Conservation (phyloP, 2,329 filamentous ascomycete species). For the Arachnomyces sp. region DNA sequence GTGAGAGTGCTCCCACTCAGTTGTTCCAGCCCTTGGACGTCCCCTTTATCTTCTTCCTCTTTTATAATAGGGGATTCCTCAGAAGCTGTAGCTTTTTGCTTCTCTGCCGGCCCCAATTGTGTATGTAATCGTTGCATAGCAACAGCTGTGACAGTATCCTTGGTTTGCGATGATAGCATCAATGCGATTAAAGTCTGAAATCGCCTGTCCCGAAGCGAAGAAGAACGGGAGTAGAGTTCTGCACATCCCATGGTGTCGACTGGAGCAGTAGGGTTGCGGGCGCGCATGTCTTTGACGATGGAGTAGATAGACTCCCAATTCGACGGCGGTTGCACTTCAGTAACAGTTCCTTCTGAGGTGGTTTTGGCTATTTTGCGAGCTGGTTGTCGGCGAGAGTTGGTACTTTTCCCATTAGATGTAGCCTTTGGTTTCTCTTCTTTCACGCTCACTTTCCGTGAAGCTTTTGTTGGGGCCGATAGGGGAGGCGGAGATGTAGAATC, state of each 20-base stretch:
- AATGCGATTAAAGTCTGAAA: slow-evolving; percentile 82
- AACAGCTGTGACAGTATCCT: slow-evolving; percentile 80
- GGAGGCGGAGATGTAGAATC: slow-evolving; percentile 13
- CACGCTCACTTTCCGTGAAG: slow-evolving; percentile 18
- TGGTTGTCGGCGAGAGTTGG: slow-evolving; percentile 33
- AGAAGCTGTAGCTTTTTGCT: slow-evolving; percentile 10
- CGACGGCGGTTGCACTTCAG: slow-evolving; percentile 51
- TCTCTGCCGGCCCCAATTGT: slow-evolving; percentile 47
- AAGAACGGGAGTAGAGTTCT: slow-evolving; percentile 36
- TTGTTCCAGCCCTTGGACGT: slow-evolving; percentile 15
- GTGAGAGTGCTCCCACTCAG: slow-evolving; percentile 50
- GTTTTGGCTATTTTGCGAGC: slow-evolving; percentile 29
- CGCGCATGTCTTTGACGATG: slow-evolving; percentile 70
- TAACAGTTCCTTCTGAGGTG: slow-evolving; percentile 27
- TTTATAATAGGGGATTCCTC: slow-evolving; percentile 11
- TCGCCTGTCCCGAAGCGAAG: slow-evolving; percentile 51
- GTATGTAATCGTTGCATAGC: slow-evolving; percentile 74
- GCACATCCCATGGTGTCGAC: slow-evolving; percentile 97
- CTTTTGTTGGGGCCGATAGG: too few species aligned
- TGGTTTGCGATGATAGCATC: slow-evolving; percentile 90
- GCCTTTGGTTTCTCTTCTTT: slow-evolving; percentile 20
- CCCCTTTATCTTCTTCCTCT: slow-evolving; percentile 15
- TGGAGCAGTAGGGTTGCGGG: slow-evolving; percentile 59
- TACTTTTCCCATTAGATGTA: slow-evolving; percentile 15
- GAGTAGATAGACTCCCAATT: slow-evolving; percentile 81